phyloP scores from a whole-genome alignment of 208 protist species.

The Crithidia mellificae region DNA sequence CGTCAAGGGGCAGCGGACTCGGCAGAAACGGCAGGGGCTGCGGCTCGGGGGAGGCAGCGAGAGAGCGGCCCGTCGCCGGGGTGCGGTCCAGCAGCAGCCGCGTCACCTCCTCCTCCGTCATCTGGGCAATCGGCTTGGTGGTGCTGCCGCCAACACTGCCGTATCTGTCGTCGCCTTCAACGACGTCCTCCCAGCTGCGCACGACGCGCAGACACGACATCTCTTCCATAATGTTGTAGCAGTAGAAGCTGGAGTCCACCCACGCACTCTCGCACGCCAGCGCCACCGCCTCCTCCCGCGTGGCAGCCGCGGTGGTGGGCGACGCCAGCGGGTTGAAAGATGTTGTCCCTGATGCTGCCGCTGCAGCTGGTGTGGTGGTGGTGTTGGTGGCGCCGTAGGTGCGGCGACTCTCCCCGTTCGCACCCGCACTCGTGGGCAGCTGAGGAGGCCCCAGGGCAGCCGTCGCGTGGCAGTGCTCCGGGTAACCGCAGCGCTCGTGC shows the following conservation, averaged over 20 bases:
- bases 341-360: no score
- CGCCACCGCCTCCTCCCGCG: constrained; percentile 26
- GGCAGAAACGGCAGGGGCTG: constrained; percentile 1
- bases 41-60: neutral
- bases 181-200: constrained; percentile 21
- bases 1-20: neutral
- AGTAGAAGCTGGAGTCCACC: constrained; percentile 40
- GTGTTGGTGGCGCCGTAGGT: neutral
- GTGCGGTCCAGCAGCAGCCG: constrained; percentile 14
- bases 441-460: neutral
- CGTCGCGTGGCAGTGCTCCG: constrained; percentile 20
- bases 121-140: neutral
- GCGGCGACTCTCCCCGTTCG: neutral
- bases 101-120: constrained; percentile 17
- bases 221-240: constrained; percentile 40
- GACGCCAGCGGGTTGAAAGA: no score
- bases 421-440: no score
- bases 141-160: no score
- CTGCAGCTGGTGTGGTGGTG: neutral
- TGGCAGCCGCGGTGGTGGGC: neutral
- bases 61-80: neutral
- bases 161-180: neutral
- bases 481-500: constrained; percentile 17
- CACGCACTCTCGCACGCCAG: constrained; percentile 38
- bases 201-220: constrained; percentile 35